Base-by-base conservation (phyloP, 2,329 filamentous ascomycete genomes). In the Cladosporium colombiae region DNA sequence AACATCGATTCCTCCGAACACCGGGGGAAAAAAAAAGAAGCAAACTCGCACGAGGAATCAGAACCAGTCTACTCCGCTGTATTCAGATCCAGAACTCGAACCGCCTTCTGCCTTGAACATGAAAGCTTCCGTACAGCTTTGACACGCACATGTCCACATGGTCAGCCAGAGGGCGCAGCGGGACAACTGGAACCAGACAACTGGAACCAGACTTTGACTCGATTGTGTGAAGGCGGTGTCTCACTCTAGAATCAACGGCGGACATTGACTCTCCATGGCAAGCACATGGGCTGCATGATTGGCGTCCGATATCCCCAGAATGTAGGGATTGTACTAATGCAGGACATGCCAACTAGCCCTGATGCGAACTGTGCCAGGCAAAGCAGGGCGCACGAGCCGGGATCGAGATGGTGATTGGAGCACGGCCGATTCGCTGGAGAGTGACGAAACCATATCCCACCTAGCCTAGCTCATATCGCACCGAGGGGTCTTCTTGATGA, bases 261-360 rank as follows among this genome's bases (percentile, higher is more conserved):
- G 33, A 55, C 4, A 14, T 7, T 55, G 52, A 55, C 27, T 55
- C 29, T 33, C 2, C 3, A 21, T 13, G 18, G 7, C 52, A 50
- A 62, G 31, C 59, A 62, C 59, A 62, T 62, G 61, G 61, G 56
- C 27, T 55, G 50, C 49, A 63, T 63, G 61, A 63, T 63, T 63
- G 61, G 61, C 50, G 50, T n/a, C 16, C 46, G 50, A n/a, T 46
- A 44, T 63, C 49, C 61, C 61, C 61, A 62, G 50, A 63, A 29
- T 33, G 25, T 33, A n/a, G 31, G 52, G 18, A 16, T 21, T 2
- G n/a, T 56, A 35, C 61, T 63, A 63, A 63, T 63, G 61, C 61
- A 63, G 50, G 61, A 63, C 61, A 63, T 63, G 23, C 16, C 40
- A 27, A 14, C 27, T 37, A 31, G 44, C 60, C 29, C 23, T 63